These are phyloP conservation scores for Silene latifolia DNA, from an alignment of 148 eudicot species.

Conservation along the genomic window DNA sequence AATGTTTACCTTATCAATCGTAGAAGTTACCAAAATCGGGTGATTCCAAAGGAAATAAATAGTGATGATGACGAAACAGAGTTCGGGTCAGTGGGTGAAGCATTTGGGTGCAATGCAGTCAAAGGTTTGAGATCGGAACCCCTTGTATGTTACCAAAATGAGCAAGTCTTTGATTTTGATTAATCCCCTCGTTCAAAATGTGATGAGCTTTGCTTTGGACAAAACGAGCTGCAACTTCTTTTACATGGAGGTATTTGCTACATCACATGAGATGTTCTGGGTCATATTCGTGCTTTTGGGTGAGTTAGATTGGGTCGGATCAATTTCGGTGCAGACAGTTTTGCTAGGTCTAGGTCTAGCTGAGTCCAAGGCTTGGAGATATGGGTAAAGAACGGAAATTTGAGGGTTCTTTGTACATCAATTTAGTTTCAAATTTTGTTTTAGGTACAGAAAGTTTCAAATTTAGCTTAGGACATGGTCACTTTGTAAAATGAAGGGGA, in stretches of 20 bases:
- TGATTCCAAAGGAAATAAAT: conserved; percentile 56
- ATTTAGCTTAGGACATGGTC: conserved; percentile 14
- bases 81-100: conserved; percentile 55
- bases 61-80: conserved; percentile 82
- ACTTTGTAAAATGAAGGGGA: conserved; percentile 28
- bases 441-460: neutral
- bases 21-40: conserved; percentile 76
- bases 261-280: neutral
- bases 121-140: conserved; percentile 27
- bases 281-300: neutral
- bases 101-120: conserved; percentile 48
- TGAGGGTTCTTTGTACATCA: conserved; percentile 12
- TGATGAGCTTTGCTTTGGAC: neutral
- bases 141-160: conserved; percentile 39
- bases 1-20: conserved; percentile 60
- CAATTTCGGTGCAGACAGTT: neutral
- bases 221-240: neutral
- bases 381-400: neutral
- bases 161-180: conserved; percentile 43
- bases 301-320: neutral
- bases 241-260: conserved; percentile 4
- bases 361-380: neutral
- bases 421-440: conserved; percentile 9
- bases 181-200: conserved; percentile 14
- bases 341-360: neutral